Conservation (phyloP, 1,284 basidiomycete species). For the Heterobasidion occidentale region DNA sequence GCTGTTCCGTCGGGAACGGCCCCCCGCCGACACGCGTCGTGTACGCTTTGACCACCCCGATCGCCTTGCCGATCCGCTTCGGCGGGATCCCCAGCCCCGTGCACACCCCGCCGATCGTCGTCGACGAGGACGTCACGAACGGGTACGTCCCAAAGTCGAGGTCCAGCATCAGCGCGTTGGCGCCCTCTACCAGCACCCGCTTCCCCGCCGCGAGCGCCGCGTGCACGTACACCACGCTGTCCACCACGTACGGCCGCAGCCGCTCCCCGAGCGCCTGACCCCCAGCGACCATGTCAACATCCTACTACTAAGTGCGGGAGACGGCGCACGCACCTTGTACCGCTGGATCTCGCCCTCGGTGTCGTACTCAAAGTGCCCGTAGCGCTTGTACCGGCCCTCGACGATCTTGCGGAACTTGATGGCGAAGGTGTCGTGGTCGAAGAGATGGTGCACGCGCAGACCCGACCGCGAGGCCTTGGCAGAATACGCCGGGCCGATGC, state of each 20-base stretch:
- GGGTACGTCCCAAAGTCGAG: conserved; percentile 98
- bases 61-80: conserved; percentile 73
- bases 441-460: conserved; percentile 93
- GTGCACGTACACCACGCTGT: conserved; percentile 85
- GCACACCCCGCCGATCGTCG: conserved; percentile 90
- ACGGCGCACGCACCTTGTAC: conserved; percentile 61
- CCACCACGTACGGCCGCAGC: conserved; percentile 83
- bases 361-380: conserved; percentile 97
- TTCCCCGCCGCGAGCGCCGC: conserved; percentile 71
- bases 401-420: conserved; percentile 93
- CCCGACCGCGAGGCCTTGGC: conserved; percentile 96
- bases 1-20: conserved; percentile 94
- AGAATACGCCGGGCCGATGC: conserved; percentile 98
- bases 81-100: conserved; percentile 96
- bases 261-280: conserved; percentile 75
- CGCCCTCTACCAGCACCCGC: conserved; percentile 89
- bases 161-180: conserved; percentile 98
- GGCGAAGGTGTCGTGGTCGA: conserved; percentile 83
- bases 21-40: conserved; percentile 97
- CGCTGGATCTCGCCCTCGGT: conserved; percentile 93
- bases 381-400: conserved; percentile 96
- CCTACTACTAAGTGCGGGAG: neutral
- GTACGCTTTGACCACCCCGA: conserved; percentile 97
- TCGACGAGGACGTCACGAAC: conserved; percentile 92
- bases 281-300: neutral